These are phyloP conservation scores for Penicillium cataractarum DNA, from an alignment of 495 filamentous ascomycete species.

Conservation along the genomic window DNA sequence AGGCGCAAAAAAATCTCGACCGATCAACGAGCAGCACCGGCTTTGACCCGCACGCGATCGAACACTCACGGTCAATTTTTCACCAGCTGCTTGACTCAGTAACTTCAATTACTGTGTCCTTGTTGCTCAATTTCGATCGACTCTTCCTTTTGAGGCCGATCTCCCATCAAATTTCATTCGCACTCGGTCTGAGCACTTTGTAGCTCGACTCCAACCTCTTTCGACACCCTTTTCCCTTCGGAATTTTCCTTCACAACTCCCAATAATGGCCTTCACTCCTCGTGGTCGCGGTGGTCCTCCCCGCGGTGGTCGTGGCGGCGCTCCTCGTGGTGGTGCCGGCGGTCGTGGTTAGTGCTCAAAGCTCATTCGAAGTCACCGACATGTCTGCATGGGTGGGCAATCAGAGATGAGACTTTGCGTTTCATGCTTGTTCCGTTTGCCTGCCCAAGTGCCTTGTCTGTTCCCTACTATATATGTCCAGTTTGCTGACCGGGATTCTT, in stretches of 20 bases:
- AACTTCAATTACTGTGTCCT: conserved; percentile 18
- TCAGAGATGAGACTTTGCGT: neutral
- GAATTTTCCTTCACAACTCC: conserved; percentile 21
- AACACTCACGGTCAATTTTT: conserved; percentile 31
- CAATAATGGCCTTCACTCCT: conserved; percentile 48
- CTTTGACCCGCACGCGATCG: conserved; percentile 39
- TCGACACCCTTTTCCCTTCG: conserved; percentile 17
- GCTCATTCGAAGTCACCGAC: conserved; percentile 11
- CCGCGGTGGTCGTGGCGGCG: conserved; percentile 33
- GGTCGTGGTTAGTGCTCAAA: conserved; percentile 29
- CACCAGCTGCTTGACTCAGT: conserved; percentile 28
- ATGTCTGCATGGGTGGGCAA: conserved; percentile 5
- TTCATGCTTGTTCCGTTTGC: neutral
- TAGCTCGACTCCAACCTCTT: conserved; percentile 31
- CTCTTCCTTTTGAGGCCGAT: conserved; percentile 20
- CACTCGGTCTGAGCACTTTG: conserved; percentile 29
- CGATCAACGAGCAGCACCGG: conserved; percentile 49
- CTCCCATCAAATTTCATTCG: conserved; percentile 22
- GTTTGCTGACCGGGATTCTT: conserved; percentile 15
- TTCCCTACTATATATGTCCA: neutral
- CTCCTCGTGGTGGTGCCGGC: conserved; percentile 20
- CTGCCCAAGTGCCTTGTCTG: neutral
- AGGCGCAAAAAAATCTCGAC: conserved; percentile 52
- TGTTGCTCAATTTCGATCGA: conserved; percentile 17
- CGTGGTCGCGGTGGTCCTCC: conserved; percentile 40